Conservation (phyloP, 2,329 filamentous ascomycete genomes). For the Phialocephala subalpina region DNA sequence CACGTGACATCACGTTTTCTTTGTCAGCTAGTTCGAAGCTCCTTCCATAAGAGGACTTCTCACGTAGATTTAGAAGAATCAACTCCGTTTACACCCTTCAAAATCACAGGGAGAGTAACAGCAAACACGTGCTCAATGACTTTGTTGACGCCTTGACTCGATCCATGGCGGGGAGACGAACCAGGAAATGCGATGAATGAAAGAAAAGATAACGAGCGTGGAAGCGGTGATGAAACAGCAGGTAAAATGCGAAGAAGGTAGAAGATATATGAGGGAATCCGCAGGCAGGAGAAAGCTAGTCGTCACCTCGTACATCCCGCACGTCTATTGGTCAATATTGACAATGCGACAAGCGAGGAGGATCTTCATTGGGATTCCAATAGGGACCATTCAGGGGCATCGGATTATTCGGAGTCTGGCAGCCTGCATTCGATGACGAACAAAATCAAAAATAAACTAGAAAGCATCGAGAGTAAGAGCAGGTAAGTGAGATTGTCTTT, state of each 20-base stretch:
- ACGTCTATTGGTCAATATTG: not conserved
- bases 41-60: too few species aligned
- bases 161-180: not conserved
- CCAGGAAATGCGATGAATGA: not conserved
- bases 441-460: too few species aligned
- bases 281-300: not conserved
- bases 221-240: not conserved
- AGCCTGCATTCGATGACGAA: too few species aligned
- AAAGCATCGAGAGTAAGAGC: too few species aligned
- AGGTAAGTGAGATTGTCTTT: too few species aligned
- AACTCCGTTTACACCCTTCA: too few species aligned
- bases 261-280: not conserved
- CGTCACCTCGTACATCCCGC: not conserved
- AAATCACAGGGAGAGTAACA: not conserved
- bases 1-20: too few species aligned
- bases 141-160: not conserved
- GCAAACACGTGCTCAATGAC: not conserved
- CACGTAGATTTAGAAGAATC: too few species aligned
- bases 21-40: too few species aligned
- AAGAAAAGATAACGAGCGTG: not conserved
- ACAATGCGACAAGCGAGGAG: not conserved
- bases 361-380: not conserved
- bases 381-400: not conserved
- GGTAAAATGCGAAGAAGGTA: not conserved
- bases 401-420: not conserved